Evolutionary conservation across 139 green algal genomes (phyloP).

Genomic region (Dunaliella primolecta): DNA sequence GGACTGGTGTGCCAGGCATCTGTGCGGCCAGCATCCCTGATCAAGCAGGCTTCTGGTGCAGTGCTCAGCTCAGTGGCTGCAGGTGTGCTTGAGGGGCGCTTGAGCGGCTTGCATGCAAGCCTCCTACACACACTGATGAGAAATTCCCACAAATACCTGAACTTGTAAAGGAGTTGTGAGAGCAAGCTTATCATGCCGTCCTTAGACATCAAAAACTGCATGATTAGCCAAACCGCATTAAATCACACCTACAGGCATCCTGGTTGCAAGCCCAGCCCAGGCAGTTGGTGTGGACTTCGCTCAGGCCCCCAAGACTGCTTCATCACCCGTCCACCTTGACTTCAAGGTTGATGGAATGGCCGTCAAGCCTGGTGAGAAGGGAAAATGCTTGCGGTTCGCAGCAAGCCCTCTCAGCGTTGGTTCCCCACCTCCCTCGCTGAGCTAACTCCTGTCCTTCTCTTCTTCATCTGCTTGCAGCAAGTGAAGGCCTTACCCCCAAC

Average conservation of each 20-base stretch:
- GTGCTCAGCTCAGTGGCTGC: background rate
- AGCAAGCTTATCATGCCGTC: no score
- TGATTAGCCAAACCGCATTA: no score
- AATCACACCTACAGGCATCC: constrained; percentile 18
- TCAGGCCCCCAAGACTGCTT: constrained; percentile 6
- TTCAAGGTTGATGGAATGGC: constrained; percentile 38
- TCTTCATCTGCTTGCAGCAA: background rate
- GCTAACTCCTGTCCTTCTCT: background rate
- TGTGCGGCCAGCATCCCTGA: no score
- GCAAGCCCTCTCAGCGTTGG: no score
- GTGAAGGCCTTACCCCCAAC: background rate
- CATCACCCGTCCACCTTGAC: constrained; percentile 39
- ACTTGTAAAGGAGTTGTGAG: no score
- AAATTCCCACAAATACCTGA: no score
- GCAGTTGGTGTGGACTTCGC: constrained; percentile 24
- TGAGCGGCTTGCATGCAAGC: background rate
- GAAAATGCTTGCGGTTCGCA: constrained; percentile 37
- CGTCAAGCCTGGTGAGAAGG: constrained; percentile 41
- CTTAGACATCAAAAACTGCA: no score
- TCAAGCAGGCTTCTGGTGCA: no score
- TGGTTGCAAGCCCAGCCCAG: constrained; percentile 22
- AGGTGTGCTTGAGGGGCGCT: background rate
- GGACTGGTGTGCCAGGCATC: no score
- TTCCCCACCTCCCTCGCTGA: no score
- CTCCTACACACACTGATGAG: background rate